These are phyloP conservation scores for Kalmanozyma brasiliensis DNA, from an alignment of 1,284 basidiomycete species.

Conservation along the genomic window DNA sequence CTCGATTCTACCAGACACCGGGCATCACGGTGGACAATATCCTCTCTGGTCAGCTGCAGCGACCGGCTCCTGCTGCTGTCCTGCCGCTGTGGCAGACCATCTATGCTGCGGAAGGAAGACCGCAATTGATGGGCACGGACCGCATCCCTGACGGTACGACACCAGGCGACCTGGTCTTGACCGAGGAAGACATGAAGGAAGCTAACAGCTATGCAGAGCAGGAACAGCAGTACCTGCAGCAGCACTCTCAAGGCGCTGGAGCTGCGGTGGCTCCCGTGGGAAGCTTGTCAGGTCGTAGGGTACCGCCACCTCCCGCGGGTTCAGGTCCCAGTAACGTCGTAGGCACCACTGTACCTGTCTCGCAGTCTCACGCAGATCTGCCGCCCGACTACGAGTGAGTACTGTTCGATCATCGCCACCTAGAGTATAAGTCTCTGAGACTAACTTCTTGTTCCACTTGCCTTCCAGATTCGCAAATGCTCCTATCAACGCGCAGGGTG, in stretches of 20 bases:
- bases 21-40: conserved; percentile 47
- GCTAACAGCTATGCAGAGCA: conserved; percentile 36
- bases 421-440: too few relatives aligned
- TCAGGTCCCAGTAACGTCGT: background rate
- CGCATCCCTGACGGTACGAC: conserved; percentile 51
- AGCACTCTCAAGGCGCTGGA: conserved; percentile 12
- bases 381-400: conserved; percentile 50
- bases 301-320: conserved; percentile 11
- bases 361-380: conserved; percentile 31
- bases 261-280: conserved; percentile 14
- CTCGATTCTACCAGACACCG: conserved; percentile 55
- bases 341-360: background rate
- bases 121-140: conserved; percentile 56
- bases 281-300: conserved; percentile 14
- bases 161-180: conserved; percentile 56
- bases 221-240: conserved; percentile 15
- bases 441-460: background rate
- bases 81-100: conserved; percentile 62
- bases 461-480: conserved; percentile 27
- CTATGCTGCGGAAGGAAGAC: conserved; percentile 60
- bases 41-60: conserved; percentile 47
- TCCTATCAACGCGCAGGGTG: conserved; percentile 32
- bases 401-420: too few relatives aligned
- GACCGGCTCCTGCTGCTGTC: conserved; percentile 39
- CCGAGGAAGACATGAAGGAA: conserved; percentile 49